phyloP scores from a whole-genome alignment of 345 rosid species.

The Draba incana region DNA sequence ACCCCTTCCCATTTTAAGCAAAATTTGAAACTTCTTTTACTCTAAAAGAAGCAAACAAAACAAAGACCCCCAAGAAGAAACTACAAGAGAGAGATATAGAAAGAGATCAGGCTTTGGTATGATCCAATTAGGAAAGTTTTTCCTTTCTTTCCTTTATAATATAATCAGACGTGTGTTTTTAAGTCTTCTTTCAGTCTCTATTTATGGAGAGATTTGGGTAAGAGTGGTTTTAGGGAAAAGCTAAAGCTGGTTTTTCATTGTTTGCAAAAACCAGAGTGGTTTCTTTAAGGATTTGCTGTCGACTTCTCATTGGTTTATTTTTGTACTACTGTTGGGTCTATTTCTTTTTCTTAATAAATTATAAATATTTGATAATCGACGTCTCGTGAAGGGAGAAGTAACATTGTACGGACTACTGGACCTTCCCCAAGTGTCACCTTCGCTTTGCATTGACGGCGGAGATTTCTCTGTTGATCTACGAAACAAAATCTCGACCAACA shows the following conservation, averaged over 20 bases:
- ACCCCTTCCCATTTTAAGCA: conserved; percentile 69
- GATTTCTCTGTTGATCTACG: conserved; percentile 39
- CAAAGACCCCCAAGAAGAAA: conserved; percentile 36
- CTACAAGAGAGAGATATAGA: conserved; percentile 37
- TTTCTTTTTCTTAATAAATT: background rate
- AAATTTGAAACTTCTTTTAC: background rate
- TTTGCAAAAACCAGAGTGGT: conserved; percentile 36
- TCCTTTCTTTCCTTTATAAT: conserved; percentile 37
- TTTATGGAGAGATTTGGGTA: conserved; percentile 43
- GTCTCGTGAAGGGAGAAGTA: conserved; percentile 43
- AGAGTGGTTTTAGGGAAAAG: conserved; percentile 47
- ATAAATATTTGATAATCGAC: conserved; percentile 4
- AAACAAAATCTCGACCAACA: conserved; percentile 37
- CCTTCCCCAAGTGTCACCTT: conserved; percentile 49
- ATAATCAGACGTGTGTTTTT: conserved; percentile 24
- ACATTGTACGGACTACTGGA: conserved; percentile 44
- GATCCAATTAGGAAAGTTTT: conserved; percentile 45
- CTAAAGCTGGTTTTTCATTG: conserved; percentile 25
- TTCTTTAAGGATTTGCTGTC: conserved; percentile 34
- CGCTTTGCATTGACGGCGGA: conserved; percentile 51
- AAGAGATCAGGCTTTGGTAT: conserved; percentile 40
- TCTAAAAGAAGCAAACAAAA: conserved; percentile 50
- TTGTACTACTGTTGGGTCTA: conserved; percentile 34
- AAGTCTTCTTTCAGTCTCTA: conserved; percentile 39
- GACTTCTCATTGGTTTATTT: conserved; percentile 40